Base-by-base conservation (phyloP, 371 early-diverging fungal species). In the Dichotomocladium elegans region DNA sequence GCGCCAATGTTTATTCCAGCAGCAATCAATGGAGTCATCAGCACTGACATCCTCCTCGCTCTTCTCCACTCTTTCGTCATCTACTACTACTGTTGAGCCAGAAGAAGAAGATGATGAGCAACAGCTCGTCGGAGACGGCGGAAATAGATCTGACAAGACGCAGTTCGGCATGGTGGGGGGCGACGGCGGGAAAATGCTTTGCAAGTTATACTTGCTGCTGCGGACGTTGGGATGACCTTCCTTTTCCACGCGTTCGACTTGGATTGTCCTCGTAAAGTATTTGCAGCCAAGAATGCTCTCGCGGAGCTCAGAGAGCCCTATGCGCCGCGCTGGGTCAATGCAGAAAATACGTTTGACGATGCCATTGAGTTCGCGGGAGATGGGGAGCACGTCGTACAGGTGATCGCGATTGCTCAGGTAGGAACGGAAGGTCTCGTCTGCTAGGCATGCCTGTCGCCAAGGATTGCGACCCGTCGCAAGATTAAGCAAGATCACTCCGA, bases 401-500 rank as follows among this genome's bases (percentile, higher is more conserved):
- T 85, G 76, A 43, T 80, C 70, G 28, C 78, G 85, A 60, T 83
- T 72, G 25, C 60, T 51, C 7, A 85, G 53, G 61, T 80, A 92
- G 47, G 85, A 79, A 41, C 68, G 54, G 62, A 90, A 93, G n/a
- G 89, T 81, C 9, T 85, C 86, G 52, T 92, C 92, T 3, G 79
- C 61, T 8, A 81, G 53, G 57, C 77, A 81, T 10, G 91, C 90
- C 49, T 86, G 83, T 48, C 81, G 82, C 92, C 92, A 92, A 4
- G 91, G 90, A 63, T 90, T 90, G 27, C 88, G 75, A 19, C 89
- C 86, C 24, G 86, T 81, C 28, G 84, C 74, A 28, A 91, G 70
- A 60, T 89, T 92, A 63, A 90, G 83, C 42, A 91, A 74, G 40
- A 94, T 84, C 24, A 93, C 80, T 24, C 94, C 94, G 27, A 91